Percentiles rank a stretch among this genome's conserved stretches.
phyloP scores from a whole-genome alignment of 2,329 filamentous ascomycete species.

The Fusarium buharicum region DNA sequence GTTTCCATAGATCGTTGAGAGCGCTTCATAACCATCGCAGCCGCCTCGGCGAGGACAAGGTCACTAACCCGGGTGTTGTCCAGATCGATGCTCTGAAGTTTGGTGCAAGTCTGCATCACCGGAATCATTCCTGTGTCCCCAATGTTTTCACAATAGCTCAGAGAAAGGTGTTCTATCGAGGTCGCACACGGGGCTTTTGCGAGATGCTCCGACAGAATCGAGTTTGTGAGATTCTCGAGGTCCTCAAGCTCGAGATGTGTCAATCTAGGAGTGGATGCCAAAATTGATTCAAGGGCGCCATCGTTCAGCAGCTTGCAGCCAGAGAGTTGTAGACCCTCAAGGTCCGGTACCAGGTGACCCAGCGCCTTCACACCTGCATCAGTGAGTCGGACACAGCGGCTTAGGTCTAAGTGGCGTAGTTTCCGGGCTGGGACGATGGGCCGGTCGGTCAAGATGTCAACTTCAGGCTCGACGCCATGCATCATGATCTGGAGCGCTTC shows the following conservation, averaged over 20 bases:
- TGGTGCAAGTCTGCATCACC: slow-evolving; percentile 78
- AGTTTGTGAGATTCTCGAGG: slow-evolving; percentile 79
- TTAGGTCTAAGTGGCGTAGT: slow-evolving; percentile 86
- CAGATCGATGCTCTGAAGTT: slow-evolving; percentile 79
- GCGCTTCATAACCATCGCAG: slow-evolving; percentile 78
- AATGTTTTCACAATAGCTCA: slow-evolving; percentile 89
- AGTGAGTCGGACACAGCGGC: slow-evolving; percentile 79
- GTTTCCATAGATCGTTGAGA: slow-evolving; percentile 55
- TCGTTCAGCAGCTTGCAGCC: slow-evolving; percentile 82
- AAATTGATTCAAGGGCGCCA: slow-evolving; percentile 73
- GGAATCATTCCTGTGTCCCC: slow-evolving; percentile 86
- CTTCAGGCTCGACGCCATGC: slow-evolving; percentile 77
- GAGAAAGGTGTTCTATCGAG: slow-evolving; percentile 79
- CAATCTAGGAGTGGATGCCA: slow-evolving; percentile 79
- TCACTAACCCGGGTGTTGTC: slow-evolving; percentile 95
- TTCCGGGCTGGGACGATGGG: slow-evolving; percentile 80
- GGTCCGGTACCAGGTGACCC: slow-evolving; percentile 77
- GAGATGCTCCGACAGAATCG: slow-evolving; percentile 75
- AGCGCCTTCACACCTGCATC: slow-evolving; percentile 76
- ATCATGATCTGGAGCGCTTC: slow-evolving; percentile 77
- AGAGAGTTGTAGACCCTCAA: slow-evolving; percentile 86
- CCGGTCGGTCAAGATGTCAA: slow-evolving; percentile 81
- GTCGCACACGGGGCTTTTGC: slow-evolving; percentile 79
- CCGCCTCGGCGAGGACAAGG: slow-evolving; percentile 84
- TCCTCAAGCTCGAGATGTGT: slow-evolving; percentile 93